Evolutionary conservation across 768 basidiomycete genomes (phyloP).

Genomic region (Suillus alpinus): DNA sequence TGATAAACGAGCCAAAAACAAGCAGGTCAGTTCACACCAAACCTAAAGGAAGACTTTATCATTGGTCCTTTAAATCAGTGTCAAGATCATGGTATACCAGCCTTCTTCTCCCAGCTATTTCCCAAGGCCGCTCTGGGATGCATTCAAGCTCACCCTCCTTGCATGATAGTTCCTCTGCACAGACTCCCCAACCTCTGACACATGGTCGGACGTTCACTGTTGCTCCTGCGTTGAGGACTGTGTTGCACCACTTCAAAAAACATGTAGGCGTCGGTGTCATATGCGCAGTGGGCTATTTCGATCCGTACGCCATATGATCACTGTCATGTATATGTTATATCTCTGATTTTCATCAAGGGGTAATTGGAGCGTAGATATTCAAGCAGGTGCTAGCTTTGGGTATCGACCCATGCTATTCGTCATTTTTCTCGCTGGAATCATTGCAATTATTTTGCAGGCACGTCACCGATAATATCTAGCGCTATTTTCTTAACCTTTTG

Average conservation of each 20-base stretch:
- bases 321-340: neutral
- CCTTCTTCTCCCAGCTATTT: slow-evolving; percentile 21
- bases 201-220: slow-evolving; percentile 1
- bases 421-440: slow-evolving; percentile 42
- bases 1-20: neutral
- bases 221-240: slow-evolving; percentile 5
- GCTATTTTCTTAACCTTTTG: neutral
- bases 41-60: neutral
- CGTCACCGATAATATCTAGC: neutral
- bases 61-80: neutral
- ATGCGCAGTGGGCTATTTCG: slow-evolving; percentile 36
- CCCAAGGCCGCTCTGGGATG: slow-evolving; percentile 27
- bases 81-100: neutral
- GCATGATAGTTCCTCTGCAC: slow-evolving; percentile 8
- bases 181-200: slow-evolving; percentile 8
- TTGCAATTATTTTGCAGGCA: slow-evolving; percentile 43
- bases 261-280: slow-evolving; percentile 41
- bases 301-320: slow-evolving; percentile 20
- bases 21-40: neutral
- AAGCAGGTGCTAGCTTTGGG: slow-evolving; percentile 41
- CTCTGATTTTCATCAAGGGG: slow-evolving; percentile 18
- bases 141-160: slow-evolving; percentile 19
- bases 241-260: slow-evolving; percentile 29
- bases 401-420: slow-evolving; percentile 45
- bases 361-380: slow-evolving; percentile 45